Base-by-base conservation (phyloP, 139 green algal species). In the Coelastrella sp. region DNA sequence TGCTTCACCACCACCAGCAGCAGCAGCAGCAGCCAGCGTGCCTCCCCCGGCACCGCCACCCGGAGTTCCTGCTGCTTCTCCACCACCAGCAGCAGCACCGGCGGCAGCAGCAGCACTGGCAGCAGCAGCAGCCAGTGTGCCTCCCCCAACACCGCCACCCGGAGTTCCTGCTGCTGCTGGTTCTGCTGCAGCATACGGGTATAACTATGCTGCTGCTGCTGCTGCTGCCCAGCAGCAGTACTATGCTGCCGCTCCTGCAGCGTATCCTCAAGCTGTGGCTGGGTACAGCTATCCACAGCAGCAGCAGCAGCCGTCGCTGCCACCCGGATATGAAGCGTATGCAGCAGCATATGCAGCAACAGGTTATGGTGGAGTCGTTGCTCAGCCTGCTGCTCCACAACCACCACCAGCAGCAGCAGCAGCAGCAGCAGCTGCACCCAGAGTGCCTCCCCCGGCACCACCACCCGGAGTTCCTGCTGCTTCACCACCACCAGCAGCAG, bases 391-490 rank as follows among this genome's bases (percentile, higher is more conserved):
- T 47, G 32, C 32, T 47, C 32, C 32, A 47, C 11, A 7, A 89
- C 32, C 32, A 47, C 32, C 32, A 47, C 0, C 32, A 47, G 32
- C 32, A 47, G 32, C 32, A 47, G 32, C 32, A 47, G 32, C 32
- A 47, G 32, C 32, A 47, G 32, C 32, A 47, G 32, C 32, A 47
- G 32, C 32, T 47, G 32, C 32, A 47, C 0, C 32, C 32, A 47
- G 32, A 80, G 66, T 92, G 77, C 2, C n/a, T 78, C 13, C 82
- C 76, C 5, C 77, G 54, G 4, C 57, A 59, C 71, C 91, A n/a
- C 85, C 92, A 47, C 32, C 32, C 32, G 32, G 32, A 47, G 32
- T 47, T 91, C 22, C 91, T 19, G 89, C 83, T 19, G 60, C 73
- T 59, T 47, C 32, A 47, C 71, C 59, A 17, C n/a, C 71, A 77